Evolutionary conservation across 2,329 filamentous ascomycete species (phyloP), one percentile per base, ranked within the genome.

Genomic region (Aspergillus pseudonomiae): DNA sequence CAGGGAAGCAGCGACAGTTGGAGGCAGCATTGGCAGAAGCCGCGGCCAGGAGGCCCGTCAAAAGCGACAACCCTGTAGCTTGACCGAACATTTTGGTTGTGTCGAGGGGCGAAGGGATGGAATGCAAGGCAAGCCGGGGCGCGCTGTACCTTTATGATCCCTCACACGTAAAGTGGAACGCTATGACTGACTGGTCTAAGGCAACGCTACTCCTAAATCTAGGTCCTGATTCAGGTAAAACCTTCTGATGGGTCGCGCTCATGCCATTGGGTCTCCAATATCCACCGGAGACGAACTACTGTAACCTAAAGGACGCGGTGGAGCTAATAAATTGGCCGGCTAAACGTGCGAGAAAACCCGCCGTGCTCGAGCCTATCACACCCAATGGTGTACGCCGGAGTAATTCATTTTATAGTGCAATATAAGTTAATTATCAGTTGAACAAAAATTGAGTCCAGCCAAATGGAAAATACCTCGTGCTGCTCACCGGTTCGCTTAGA

Each of bases 1-100:
- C 82, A 0, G 86, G 86, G 45, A 83, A 78, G 72, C 80, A 85
- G 21, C 80, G 78, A 71, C 84, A 86, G 7, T 24, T 52, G 16
- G 34, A 39, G 28, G 41, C 28, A 1, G 62, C 43, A 6, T 53
- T 28, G 14, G 32, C 19, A 21, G 43, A 54, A 36, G 34, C 34
- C 19, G 54, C 24, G 24, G 55, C 52, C 50, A 61, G 24, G 6
- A 65, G 63, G 48, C 55, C 39, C 9, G 59, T 57, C 41, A 53
- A 28, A 26, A 64, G 41, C 19, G 30, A 32, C 50, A 34, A 34
- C n/a, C 50, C 50, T 7, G 50, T 7, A 45, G 36, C 36, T 39
- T 28, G 39, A 30, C 48, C 41, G 53, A 62, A 21, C 55, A 59
- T 60, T n/a, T 32, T 52, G 14, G 45, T 24, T 11, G 43, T 39